Conservation (phyloP, 352 stramenopile genomes). For the Phytopythium vexans region DNA sequence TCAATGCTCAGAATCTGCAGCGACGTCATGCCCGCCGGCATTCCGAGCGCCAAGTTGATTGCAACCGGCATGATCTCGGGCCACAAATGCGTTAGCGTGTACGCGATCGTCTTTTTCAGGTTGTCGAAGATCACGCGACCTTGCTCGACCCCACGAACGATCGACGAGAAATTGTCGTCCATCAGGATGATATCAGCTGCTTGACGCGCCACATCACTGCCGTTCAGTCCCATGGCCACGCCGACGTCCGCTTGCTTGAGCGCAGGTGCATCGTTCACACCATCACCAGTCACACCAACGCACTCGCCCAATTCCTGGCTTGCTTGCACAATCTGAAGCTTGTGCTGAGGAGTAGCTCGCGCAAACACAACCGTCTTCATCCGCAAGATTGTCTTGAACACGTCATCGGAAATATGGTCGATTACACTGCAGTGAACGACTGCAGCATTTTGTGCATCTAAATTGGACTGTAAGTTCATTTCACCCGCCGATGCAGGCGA, state of each 20-base stretch:
- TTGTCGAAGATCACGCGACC: conserved; percentile 79
- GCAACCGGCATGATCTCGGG: conserved; percentile 70
- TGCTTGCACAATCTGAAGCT: conserved; percentile 20
- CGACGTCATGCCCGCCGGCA: conserved; percentile 79
- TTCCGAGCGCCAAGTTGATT: conserved; percentile 75
- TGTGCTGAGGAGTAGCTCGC: conserved; percentile 65
- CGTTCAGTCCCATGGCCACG: conserved; percentile 95
- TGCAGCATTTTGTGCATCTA: conserved; percentile 40
- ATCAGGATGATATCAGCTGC: conserved; percentile 94
- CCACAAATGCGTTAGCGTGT: conserved; percentile 87
- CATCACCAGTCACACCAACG: conserved; percentile 82
- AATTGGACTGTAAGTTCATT: conserved; percentile 14
- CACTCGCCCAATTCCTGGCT: conserved; percentile 18
- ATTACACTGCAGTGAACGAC: conserved; percentile 56
- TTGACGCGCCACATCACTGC: conserved; percentile 92
- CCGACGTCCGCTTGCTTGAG: conserved; percentile 91
- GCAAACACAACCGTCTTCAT: conserved; percentile 91
- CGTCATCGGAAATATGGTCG: conserved; percentile 23
- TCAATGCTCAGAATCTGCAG: conserved; percentile 89
- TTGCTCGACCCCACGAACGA: conserved; percentile 76
- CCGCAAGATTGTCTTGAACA: conserved; percentile 26
- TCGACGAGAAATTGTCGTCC: conserved; percentile 96
- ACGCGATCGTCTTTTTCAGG: conserved; percentile 92
- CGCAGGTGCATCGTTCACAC: conserved; percentile 61
- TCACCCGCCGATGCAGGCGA: conserved; percentile 7